Evolutionary conservation across 2,329 filamentous ascomycete species (phyloP).

Genomic region (Colletotrichum lindemuthianum): DNA sequence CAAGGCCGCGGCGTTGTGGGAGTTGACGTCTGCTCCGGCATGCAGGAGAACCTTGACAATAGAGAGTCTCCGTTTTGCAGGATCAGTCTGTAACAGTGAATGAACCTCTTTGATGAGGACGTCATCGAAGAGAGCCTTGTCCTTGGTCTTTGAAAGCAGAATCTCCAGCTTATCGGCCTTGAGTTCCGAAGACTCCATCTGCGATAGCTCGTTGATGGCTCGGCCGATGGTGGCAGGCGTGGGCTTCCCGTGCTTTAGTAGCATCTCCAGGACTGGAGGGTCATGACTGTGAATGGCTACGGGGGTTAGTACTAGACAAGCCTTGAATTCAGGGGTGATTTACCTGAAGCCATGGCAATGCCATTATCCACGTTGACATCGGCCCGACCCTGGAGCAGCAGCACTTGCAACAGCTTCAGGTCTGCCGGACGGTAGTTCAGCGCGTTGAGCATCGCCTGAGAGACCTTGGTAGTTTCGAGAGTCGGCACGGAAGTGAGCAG

Average conservation of each 20-base stretch:
- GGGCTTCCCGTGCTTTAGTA: constrained; percentile 59
- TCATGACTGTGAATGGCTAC: constrained; percentile 56
- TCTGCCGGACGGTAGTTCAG: constrained; percentile 60
- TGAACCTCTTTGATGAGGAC: constrained; percentile 63
- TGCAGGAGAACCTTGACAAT: constrained; percentile 59
- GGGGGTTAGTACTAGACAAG: constrained; percentile 21
- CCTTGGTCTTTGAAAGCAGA: constrained; percentile 55
- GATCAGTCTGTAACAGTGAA: constrained; percentile 50
- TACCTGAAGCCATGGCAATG: constrained; percentile 51
- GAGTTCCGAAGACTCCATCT: constrained; percentile 53
- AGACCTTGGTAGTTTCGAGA: constrained; percentile 53
- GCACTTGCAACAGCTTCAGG: constrained; percentile 56
- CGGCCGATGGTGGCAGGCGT: constrained; percentile 53
- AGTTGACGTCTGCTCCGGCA: constrained; percentile 65
- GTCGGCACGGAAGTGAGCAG: constrained; percentile 58
- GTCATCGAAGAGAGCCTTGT: constrained; percentile 54
- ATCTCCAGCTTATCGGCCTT: constrained; percentile 62
- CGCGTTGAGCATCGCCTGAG: constrained; percentile 52
- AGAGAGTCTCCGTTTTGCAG: constrained; percentile 51
- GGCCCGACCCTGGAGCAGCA: constrained; percentile 62
- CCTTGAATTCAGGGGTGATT: constrained; percentile 6
- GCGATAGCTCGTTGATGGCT: constrained; percentile 55
- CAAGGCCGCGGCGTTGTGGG: constrained; percentile 60
- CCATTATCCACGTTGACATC: constrained; percentile 63
- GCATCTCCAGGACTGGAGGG: constrained; percentile 57